A percentile compares a stretch with the other conserved stretches of the same genome.
Evolutionary conservation across 352 stramenopile species (phyloP).

Genomic region (Elongisporangium senticosum): DNA sequence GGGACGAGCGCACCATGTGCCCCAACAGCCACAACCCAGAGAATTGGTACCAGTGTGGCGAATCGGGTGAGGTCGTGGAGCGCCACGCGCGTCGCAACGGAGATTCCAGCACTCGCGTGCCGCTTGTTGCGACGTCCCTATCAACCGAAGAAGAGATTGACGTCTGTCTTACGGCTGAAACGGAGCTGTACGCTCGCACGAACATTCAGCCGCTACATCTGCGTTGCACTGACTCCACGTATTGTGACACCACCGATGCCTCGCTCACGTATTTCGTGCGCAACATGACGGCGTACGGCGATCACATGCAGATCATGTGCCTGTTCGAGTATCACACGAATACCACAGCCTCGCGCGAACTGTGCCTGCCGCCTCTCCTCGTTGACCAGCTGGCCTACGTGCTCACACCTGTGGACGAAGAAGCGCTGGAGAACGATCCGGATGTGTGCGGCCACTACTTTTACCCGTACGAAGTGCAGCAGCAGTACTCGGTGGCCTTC

Average conservation of each 20-base stretch:
- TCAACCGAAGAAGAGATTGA: slow-evolving; percentile 24
- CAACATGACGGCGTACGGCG: slow-evolving; percentile 52
- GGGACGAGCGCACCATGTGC: slow-evolving; percentile 62
- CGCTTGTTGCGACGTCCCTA: neutral
- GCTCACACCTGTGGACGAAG: slow-evolving; percentile 41
- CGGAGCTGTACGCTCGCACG: slow-evolving; percentile 45
- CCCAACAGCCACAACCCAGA: slow-evolving; percentile 65
- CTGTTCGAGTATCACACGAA: slow-evolving; percentile 58
- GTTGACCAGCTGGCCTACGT: slow-evolving; percentile 53
- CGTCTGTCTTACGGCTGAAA: slow-evolving; percentile 49
- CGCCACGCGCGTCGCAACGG: slow-evolving; percentile 4
- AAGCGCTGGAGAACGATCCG: slow-evolving; percentile 49
- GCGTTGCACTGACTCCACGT: slow-evolving; percentile 39
- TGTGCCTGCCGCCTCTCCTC: slow-evolving; percentile 59
- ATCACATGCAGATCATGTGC: slow-evolving; percentile 67
- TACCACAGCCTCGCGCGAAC: slow-evolving; percentile 37
- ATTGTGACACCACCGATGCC: slow-evolving; percentile 28
- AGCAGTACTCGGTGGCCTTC: slow-evolving; percentile 49
- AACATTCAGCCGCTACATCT: slow-evolving; percentile 61
- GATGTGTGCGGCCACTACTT: slow-evolving; percentile 74
- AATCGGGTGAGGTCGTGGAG: slow-evolving; percentile 46
- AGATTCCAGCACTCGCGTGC: neutral
- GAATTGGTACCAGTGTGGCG: slow-evolving; percentile 73
- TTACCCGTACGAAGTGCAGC: slow-evolving; percentile 63
- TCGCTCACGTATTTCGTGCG: slow-evolving; percentile 50